Evolutionary conservation across 2,329 filamentous ascomycete genomes (phyloP), one percentile per base, ranked within the genome.

Genomic region (Ilyonectria robusta): DNA sequence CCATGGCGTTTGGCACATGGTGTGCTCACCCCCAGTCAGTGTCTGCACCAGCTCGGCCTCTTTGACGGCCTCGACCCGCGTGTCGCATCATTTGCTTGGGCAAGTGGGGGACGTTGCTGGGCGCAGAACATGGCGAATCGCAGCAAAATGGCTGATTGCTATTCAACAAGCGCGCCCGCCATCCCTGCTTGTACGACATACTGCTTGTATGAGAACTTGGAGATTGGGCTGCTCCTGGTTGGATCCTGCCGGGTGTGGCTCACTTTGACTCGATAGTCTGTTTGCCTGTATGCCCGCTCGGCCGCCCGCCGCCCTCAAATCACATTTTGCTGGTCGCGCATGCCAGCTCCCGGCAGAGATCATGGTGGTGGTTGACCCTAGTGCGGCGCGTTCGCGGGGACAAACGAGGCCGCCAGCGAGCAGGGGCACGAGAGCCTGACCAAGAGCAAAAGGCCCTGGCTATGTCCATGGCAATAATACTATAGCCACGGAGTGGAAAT

Each of bases 51-150:
- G 62, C 71, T 70, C 53, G 67, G 51, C 59, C 54, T 60, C 54
- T 57, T 57, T 37, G 33, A 54, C 46, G 73, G 69, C 66, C 73
- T 74, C 66, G 72, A 75, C 73, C 70, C 67, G 63, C 59, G 66
- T 66, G 72, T 75, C 70, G 72, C 70, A 73, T 75, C 73, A 74
- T 74, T 66, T 74, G 56, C 63, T 70, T 65, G 59, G 64, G 46
- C 62, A 68, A 64, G 73, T 66, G 73, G 73, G 65, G 63, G 65
- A 60, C 58, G 55, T 21, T 65, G 55, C 56, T 68, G 35, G 56
- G 53, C 59, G 21, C 61, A 58, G 55, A 42, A 60, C 62, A 69
- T 65, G 58, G 66, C 61, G 68, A 69, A 70, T 59, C 60, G 69
- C 53, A 53, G 66, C 54, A 57, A 59, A 26, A 57, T 60, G 51